These are phyloP conservation scores for Pinus tabuliformis DNA, from an alignment of 75 land plant species.

Conservation along the genomic window DNA sequence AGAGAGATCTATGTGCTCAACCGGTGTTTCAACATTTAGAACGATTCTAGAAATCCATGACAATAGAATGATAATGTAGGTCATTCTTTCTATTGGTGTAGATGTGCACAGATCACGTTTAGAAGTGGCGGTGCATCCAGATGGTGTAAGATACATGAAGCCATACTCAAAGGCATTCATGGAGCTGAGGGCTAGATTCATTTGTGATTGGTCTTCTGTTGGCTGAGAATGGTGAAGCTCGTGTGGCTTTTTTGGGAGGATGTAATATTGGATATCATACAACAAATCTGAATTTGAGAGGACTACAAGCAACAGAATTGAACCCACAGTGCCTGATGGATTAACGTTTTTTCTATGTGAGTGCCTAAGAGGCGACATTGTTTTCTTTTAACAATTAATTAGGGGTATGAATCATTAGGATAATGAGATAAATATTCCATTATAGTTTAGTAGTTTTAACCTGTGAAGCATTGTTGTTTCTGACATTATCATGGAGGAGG, in stretches of 20 bases:
- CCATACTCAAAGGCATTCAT: slow-evolving; percentile 33
- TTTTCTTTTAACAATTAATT: too few species aligned
- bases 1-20: slow-evolving; percentile 30
- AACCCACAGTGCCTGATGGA: too few species aligned
- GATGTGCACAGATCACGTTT: slow-evolving; percentile 15
- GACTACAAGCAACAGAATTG: slow-evolving; percentile 27
- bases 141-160: slow-evolving; percentile 31
- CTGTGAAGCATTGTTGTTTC: too few species aligned
- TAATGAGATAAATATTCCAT: too few species aligned
- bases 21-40: slow-evolving; percentile 24
- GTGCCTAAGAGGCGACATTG: too few species aligned
- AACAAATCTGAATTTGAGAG: slow-evolving; percentile 52
- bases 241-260: slow-evolving; percentile 60
- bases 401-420: too few species aligned
- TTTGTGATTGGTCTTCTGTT: slow-evolving; percentile 54
- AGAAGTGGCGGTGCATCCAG: slow-evolving; percentile 25
- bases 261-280: slow-evolving; percentile 66
- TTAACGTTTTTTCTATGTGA: too few species aligned
- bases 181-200: slow-evolving; percentile 59
- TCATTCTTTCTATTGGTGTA: slow-evolving; percentile 52
- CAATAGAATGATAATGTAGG: slow-evolving; percentile 39
- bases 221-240: slow-evolving; percentile 60
- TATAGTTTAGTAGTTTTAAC: too few species aligned
- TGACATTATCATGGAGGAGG: too few species aligned
- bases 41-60: slow-evolving; percentile 48